phyloP scores from a whole-genome alignment of 169 alveolate species.

The Cryptosporidium sp. region DNA sequence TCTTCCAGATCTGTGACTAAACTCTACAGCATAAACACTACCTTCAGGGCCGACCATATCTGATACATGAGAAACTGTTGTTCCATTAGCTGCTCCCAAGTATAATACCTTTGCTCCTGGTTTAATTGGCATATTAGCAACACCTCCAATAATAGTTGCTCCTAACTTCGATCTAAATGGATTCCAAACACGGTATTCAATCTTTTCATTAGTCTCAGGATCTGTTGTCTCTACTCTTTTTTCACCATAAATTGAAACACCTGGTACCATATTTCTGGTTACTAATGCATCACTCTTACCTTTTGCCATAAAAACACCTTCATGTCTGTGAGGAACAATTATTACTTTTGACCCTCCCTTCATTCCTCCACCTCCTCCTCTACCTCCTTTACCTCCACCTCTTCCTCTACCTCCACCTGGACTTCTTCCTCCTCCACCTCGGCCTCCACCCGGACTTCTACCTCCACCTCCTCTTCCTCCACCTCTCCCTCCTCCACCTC shows the following conservation, averaged over 20 bases:
- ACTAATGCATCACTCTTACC: constrained; percentile 97
- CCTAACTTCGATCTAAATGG: constrained; percentile 99
- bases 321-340: constrained; percentile 95
- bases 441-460: constrained; percentile 84
- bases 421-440: constrained; percentile 84
- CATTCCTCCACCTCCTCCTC: constrained; percentile 82
- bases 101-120: constrained; percentile 97
- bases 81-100: constrained; percentile 98
- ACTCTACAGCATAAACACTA: constrained; percentile 98
- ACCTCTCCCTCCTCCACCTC: constrained; percentile 81
- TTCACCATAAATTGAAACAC: constrained; percentile 99
- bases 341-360: constrained; percentile 92
- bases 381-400: constrained; percentile 83
- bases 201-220: constrained; percentile 89
- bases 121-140: constrained; percentile 95
- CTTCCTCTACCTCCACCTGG: constrained; percentile 81
- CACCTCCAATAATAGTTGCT: constrained; percentile 98
- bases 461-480: constrained; percentile 82
- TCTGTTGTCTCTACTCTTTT: constrained; percentile 94
- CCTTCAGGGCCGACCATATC: constrained; percentile 99
- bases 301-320: constrained; percentile 96
- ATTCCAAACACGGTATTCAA: constrained; percentile 99
- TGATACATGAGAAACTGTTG: constrained; percentile 99
- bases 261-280: constrained; percentile 96
- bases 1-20: constrained; percentile 97